These are phyloP conservation scores for Rhodotorula sp. DNA, from an alignment of 1,284 basidiomycete genomes.

Conservation along the genomic window DNA sequence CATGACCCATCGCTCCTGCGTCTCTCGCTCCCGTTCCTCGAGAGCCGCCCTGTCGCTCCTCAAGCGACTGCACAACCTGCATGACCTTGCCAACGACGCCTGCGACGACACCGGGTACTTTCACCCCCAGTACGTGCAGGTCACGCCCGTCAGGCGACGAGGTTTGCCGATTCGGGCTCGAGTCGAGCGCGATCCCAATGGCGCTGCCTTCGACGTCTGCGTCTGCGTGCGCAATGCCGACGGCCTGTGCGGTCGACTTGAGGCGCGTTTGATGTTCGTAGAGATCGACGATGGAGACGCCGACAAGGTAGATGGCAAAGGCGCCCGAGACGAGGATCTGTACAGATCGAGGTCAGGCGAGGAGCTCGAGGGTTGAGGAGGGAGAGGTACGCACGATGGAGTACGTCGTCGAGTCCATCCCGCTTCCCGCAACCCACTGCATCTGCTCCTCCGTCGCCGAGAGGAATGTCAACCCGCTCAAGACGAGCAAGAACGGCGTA, in stretches of 20 bases:
- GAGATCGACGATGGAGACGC: slow-evolving; percentile 60
- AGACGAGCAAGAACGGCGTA: slow-evolving; percentile 70
- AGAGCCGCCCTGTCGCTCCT: not conserved
- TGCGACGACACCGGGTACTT: too few species aligned
- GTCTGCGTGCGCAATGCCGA: not conserved
- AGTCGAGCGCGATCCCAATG: not conserved
- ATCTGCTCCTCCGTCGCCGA: slow-evolving; percentile 88
- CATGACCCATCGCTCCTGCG: not conserved
- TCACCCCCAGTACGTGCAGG: too few species aligned
- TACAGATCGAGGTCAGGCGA: too few species aligned
- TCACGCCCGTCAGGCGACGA: not conserved
- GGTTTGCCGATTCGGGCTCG: not conserved
- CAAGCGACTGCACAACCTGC: not conserved
- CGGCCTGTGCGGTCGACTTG: not conserved
- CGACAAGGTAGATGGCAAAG: slow-evolving; percentile 69
- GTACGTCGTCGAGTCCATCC: slow-evolving; percentile 37
- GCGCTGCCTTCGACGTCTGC: slow-evolving; percentile 6
- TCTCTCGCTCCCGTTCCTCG: too few species aligned
- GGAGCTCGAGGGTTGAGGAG: not conserved
- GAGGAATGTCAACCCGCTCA: slow-evolving; percentile 78
- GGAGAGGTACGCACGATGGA: slow-evolving; percentile 66
- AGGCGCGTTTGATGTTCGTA: slow-evolving; percentile 48
- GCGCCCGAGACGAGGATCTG: slow-evolving; percentile 24
- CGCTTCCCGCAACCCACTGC: slow-evolving; percentile 56
- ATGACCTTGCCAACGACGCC: not conserved